Evolutionary conservation across 345 rosid species (phyloP).

Genomic region (Ceriops tagal): DNA sequence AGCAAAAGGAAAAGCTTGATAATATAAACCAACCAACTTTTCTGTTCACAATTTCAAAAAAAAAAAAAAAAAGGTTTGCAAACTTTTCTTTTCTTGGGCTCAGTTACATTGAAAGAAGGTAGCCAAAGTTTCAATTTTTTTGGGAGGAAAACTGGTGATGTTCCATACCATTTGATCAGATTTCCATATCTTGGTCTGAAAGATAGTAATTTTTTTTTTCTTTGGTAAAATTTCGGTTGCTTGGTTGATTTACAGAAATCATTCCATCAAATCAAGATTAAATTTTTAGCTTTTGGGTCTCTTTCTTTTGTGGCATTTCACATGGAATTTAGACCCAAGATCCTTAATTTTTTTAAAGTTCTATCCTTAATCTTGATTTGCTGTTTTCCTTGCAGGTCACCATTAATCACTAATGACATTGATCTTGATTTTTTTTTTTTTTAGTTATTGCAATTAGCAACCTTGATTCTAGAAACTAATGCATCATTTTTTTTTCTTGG

Average conservation of each 20-base stretch:
- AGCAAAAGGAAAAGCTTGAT: no score
- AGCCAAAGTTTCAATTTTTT: no score
- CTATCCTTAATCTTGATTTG: not conserved
- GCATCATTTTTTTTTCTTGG: not conserved
- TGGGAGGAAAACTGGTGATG: no score
- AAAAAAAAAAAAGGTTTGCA: no score
- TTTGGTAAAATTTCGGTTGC: not conserved
- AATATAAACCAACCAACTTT: no score
- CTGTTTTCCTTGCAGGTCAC: no score
- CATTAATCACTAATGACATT: no score
- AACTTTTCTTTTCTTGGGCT: not conserved
- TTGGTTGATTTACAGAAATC: not conserved
- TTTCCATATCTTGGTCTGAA: slow-evolving; percentile 10
- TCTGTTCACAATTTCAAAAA: not conserved
- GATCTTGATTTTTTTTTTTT: no score
- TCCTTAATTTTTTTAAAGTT: not conserved
- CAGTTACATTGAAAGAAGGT: no score
- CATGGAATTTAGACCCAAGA: not conserved
- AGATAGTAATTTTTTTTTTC: no score
- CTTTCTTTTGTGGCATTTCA: not conserved
- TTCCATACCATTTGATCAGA: not conserved
- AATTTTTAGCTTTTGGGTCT: not conserved
- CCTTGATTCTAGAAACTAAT: no score
- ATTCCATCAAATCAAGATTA: not conserved
- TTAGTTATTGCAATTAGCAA: no score